Evolutionary conservation across 768 basidiomycete genomes (phyloP), one percentile per base, ranked within the genome.

Genomic region (Gloeostereum incarnatum): DNA sequence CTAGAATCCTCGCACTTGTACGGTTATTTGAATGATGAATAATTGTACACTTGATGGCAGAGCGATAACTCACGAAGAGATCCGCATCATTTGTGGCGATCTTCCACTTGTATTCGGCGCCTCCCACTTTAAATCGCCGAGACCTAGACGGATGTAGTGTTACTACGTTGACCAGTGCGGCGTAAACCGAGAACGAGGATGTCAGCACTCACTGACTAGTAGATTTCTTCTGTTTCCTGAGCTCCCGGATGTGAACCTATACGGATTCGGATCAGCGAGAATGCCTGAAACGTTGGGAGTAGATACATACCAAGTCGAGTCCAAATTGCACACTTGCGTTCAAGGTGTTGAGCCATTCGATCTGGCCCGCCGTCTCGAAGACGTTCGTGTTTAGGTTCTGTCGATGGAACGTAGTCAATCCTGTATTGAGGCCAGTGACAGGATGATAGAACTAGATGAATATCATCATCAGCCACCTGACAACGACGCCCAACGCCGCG

Each of bases 61-160:
- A n/a, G n/a, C n/a, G n/a, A n/a, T n/a, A n/a, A n/a, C 19, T 14
- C 48, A 75, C 75, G 39, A 64, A 56, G 36, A 77, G 57, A 49
- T 72, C 65, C 24, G 32, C 42, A 35, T 59, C 61, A 36, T 68
- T 64, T 30, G 66, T 63, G 35, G 53, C 51, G 25, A 66, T 52
- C 53, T 71, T 77, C 75, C 75, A 77, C 45, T 75, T 77, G 58
- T 76, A 77, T 46, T 71, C 68, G 20, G 57, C 49, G 25, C 65
- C 64, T 4, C 51, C 54, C 9, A 54, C 69, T 46, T 68, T 74
- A 58, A 76, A 77, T 19, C 74, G 56, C 41, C 75, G 68, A 8
- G 75, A 76, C 40, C 75, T 73, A 33, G 21, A 22, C 16, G 9
- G 31, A 18, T 37, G 36, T 21, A 25, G 39, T 7, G 3, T 11